Base-by-base conservation (phyloP, 2,329 filamentous ascomycete genomes). In the Fusarium cicatricum region DNA sequence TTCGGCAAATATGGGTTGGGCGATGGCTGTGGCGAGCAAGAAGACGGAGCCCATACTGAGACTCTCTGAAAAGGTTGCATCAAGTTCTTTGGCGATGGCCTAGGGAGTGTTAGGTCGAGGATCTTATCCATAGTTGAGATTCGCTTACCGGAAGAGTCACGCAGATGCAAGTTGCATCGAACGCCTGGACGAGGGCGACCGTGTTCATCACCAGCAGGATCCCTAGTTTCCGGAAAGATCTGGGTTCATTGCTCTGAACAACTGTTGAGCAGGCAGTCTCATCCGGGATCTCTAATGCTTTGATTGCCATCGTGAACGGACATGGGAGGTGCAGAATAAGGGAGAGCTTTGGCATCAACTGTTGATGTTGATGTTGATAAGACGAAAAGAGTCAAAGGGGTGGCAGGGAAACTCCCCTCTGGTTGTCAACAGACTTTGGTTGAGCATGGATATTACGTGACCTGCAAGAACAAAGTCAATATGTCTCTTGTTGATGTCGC, bases 1-100 rank as follows among this genome's bases (percentile, higher is more conserved):
- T 3, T 74, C 71, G 7, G 74, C 71, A n/a, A 78, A 65, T 5
- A 73, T 71, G 4, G 84, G 85, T 63, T 87, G 82, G 36, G 85
- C 79, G 26, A 87, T 82, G 1, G 88, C 86, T 51, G 83, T 85
- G 3, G 86, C 84, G 5, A 91, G 80, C 5, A 91, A 76, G 61
- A 89, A 91, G 14, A 85, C 85, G 5, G 88, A 90, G 2, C 88
- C 88, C 11, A 71, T 61, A 28, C 62, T 64, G 41, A 71, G 47
- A 11, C 57, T 64, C 37, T 69, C 53, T 2, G 67, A 65, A 14
- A 70, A 56, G 6, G 58, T 64, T 4, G 66, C 68, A 32, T 70
- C 49, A 28, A 71, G 53, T 31, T 71, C 68, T 33, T 45, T 39
- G 15, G 67, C 64, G 8, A 71, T 60, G 9, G 58, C 50, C 67